phyloP scores from a whole-genome alignment of 2,329 filamentous ascomycete genomes.

The Tolypocladium inflatum region DNA sequence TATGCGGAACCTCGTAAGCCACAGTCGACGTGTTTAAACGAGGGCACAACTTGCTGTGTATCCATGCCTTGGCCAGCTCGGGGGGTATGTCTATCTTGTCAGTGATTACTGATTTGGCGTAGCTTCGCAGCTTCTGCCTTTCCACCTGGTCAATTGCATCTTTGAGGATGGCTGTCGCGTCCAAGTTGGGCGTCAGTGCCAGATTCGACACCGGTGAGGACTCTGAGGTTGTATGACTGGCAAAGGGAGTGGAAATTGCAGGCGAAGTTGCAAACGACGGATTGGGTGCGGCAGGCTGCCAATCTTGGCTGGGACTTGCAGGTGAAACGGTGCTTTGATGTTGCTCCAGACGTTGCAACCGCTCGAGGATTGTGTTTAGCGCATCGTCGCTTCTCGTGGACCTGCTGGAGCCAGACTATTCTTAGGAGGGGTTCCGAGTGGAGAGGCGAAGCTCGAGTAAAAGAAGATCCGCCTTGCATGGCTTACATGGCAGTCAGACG shows the following conservation, averaged over 20 bases:
- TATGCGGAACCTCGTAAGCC: background rate
- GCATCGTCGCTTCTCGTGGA: background rate
- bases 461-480: background rate
- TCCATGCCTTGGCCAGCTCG: constrained; percentile 17
- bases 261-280: background rate
- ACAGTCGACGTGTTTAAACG: background rate
- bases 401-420: background rate
- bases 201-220: background rate
- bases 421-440: background rate
- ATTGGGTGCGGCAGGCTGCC: background rate
- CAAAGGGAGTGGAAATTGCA: background rate
- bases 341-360: constrained; percentile 17
- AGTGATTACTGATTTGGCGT: constrained; percentile 12
- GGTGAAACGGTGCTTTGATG: background rate
- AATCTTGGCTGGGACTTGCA: background rate
- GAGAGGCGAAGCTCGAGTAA: no score
- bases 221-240: background rate
- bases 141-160: constrained; percentile 19
- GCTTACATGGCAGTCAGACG: background rate
- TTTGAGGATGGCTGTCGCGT: constrained; percentile 16
- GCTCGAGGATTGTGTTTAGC: constrained; percentile 15
- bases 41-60: constrained; percentile 8
- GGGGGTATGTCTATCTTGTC: constrained; percentile 14
- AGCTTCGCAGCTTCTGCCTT: constrained; percentile 11
- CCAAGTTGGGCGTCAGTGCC: constrained; percentile 5